phyloP scores from a whole-genome alignment of 805 yeast species.

The Scheffersomyces amazonensis region DNA sequence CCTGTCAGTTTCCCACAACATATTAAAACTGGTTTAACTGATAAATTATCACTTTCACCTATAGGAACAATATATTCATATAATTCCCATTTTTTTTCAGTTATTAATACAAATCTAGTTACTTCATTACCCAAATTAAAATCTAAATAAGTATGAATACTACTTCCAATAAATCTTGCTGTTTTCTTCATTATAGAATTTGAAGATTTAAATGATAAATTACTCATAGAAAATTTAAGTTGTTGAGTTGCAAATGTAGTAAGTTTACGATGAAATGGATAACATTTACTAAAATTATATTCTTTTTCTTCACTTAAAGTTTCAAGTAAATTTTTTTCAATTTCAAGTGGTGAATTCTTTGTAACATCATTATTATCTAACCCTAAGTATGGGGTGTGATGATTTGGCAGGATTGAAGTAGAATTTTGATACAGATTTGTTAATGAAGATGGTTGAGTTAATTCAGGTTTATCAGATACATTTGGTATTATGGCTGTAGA shows the following conservation, averaged over 20 bases:
- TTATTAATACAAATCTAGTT: conserved; percentile 60
- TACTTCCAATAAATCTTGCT: conserved; percentile 25
- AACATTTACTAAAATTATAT: conserved; percentile 69
- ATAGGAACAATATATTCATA: conserved; percentile 47
- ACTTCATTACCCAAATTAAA: conserved; percentile 51
- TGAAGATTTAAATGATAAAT: conserved; percentile 20
- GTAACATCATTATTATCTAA: background rate
- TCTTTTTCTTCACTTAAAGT: conserved; percentile 48
- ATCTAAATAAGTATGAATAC: conserved; percentile 29
- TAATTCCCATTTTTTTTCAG: conserved; percentile 73
- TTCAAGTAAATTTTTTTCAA: conserved; percentile 17
- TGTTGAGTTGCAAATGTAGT: conserved; percentile 53
- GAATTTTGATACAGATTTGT: background rate
- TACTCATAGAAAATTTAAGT: conserved; percentile 32
- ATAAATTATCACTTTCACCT: conserved; percentile 29
- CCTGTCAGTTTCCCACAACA: conserved; percentile 72
- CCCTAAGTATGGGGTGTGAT: background rate
- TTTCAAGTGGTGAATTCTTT: background rate
- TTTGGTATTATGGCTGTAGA: conserved; percentile 14
- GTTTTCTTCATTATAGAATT: conserved; percentile 22
- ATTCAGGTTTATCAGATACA: conserved; percentile 8
- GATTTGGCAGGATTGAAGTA: background rate
- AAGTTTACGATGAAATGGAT: conserved; percentile 73
- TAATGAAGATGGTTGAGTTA: background rate
- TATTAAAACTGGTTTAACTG: conserved; percentile 45